Base-by-base conservation (phyloP, 1,284 basidiomycete species). In the Pseudozyma pruni region DNA sequence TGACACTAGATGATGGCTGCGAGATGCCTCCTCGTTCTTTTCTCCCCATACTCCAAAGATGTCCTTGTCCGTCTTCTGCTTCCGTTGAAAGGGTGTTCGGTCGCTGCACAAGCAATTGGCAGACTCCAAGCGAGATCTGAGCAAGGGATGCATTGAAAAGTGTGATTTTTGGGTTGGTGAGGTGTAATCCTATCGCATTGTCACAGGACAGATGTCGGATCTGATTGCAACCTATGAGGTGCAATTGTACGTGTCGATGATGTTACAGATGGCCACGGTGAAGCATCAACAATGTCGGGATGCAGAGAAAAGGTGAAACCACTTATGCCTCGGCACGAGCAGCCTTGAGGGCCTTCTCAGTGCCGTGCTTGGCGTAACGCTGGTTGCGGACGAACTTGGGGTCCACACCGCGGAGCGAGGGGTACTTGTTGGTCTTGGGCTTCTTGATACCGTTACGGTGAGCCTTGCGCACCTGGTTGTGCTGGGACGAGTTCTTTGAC, bases 381-480 rank as follows among this genome's bases (percentile, higher is more conserved):
- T 90, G 87, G 84, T 94, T 94, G 82, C 91, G 89, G 83, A 91
- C 90, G 88, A 93, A 93, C 91, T 94, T 94, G 73, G 90, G 84
- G 82, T 94, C 92, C 20, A 76, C 95, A 88, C 94, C 94, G 86
- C 90, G 93, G 86, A 93, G 83, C 58, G 92, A 94, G 73, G 90
- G 88, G 83, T 91, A 90, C 83, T 90, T 86, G 84, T 89, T 87
- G 73, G 88, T 88, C 84, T 87, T 86, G 53, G 80, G 78, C 76
- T 80, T 80, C 78, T 80, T 81, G 74, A 81, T 81, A 67, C 79
- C 95, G 87, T 98, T 98, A 75, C 91, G 89, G 88, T 98, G 95
- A 81, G 95, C 93, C 88, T 93, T 94, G 85, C 88, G 87, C 87
- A 80, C 91, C 77, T 70, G 62, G 60, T 64, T 83, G 75, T 76